Conservation (phyloP, 805 yeast genomes). For the Myxozyma neglecta region DNA sequence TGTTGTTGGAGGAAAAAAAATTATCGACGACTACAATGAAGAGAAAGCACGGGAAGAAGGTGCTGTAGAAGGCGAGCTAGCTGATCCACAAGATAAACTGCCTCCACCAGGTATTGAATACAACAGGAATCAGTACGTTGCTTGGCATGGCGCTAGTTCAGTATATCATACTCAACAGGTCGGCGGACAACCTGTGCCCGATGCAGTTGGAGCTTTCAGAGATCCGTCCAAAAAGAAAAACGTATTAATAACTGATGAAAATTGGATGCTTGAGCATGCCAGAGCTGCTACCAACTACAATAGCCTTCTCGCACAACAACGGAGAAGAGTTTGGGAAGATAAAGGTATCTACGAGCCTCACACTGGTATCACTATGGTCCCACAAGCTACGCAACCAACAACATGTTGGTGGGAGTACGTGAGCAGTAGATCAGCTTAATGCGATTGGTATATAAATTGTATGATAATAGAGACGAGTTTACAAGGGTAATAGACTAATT, state of each 20-base stretch:
- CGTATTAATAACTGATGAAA: slow-evolving; percentile 55
- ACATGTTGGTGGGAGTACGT: slow-evolving; percentile 24
- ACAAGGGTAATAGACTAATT: not conserved
- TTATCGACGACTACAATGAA: slow-evolving; percentile 87
- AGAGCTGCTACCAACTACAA: slow-evolving; percentile 74
- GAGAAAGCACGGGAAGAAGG: slow-evolving; percentile 54
- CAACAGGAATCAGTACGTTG: slow-evolving; percentile 53
- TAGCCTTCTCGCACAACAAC: slow-evolving; percentile 56
- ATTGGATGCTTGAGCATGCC: slow-evolving; percentile 86
- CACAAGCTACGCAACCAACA: slow-evolving; percentile 71
- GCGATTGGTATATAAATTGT: not conserved
- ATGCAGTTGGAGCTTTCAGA: slow-evolving; percentile 11
- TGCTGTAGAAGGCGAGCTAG: slow-evolving; percentile 67
- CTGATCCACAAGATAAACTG: slow-evolving; percentile 60
- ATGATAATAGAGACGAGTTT: not conserved
- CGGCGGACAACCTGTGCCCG: slow-evolving; percentile 19
- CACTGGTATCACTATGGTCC: slow-evolving; percentile 78
- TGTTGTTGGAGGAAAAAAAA: slow-evolving; percentile 73
- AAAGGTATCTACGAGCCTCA: slow-evolving; percentile 76
- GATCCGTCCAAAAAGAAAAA: slow-evolving; percentile 35
- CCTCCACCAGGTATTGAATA: slow-evolving; percentile 48
- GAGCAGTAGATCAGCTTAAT: not conserved
- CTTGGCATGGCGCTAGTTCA: slow-evolving; percentile 52
- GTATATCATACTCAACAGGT: slow-evolving; percentile 43
- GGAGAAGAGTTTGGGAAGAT: slow-evolving; percentile 48